Percentiles rank a stretch among this genome's conserved stretches.
Conservation (phyloP, 148 eudicot genomes). For the Arctostaphylos glauca region DNA sequence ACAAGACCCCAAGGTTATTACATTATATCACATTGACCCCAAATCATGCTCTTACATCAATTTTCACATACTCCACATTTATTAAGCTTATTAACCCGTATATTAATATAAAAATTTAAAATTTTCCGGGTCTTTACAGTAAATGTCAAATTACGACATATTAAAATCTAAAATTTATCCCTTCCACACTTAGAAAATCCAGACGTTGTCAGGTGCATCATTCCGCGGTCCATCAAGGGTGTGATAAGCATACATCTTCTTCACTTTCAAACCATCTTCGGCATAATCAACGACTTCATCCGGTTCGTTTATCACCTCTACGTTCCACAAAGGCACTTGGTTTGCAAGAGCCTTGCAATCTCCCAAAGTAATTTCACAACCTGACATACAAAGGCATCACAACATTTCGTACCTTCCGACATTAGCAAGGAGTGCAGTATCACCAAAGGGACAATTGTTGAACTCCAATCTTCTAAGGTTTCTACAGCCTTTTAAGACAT, state of each 20-base stretch:
- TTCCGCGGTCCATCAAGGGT: neutral
- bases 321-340: neutral
- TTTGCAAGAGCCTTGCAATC: neutral
- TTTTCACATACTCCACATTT: no score
- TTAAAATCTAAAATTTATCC: no score
- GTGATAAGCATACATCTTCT: neutral
- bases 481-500: neutral
- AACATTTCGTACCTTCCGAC: neutral
- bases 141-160: no score
- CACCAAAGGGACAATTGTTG: neutral
- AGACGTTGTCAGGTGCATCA: neutral
- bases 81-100: no score
- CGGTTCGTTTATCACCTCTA: neutral
- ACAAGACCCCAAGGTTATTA: no score
- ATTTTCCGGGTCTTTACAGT: no score
- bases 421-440: neutral
- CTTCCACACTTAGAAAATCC: neutral
- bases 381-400: neutral
- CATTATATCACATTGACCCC: no score
- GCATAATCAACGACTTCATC: neutral
- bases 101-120: no score
- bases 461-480: neutral
- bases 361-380: constrained; percentile 7
- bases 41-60: no score
- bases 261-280: neutral